phyloP scores from a whole-genome alignment of 495 filamentous ascomycete species.

The Xanthoparmelia taractica region DNA sequence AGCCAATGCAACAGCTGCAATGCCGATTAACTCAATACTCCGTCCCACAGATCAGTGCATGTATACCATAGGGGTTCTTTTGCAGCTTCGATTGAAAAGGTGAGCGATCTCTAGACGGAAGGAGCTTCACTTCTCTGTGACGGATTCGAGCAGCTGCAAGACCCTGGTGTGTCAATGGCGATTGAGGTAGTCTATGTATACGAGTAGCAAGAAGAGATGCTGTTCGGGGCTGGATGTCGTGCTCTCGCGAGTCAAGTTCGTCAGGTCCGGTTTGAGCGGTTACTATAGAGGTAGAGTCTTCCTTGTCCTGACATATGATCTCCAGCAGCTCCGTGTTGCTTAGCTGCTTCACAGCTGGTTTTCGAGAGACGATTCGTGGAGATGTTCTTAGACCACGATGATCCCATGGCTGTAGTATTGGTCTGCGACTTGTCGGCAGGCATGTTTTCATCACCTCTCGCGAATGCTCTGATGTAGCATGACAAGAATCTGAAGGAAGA shows the following conservation, averaged over 20 bases:
- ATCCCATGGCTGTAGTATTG: neutral
- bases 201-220: neutral
- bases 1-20: constrained; percentile 54
- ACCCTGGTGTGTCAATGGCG: constrained; percentile 20
- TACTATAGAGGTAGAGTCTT: neutral
- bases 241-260: neutral
- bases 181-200: constrained; percentile 15
- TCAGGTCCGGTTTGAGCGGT: neutral
- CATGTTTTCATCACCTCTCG: constrained; percentile 14
- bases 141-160: constrained; percentile 36
- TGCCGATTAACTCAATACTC: constrained; percentile 26
- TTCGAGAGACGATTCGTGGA: neutral
- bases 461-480: neutral
- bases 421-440: neutral
- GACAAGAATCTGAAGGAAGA: too few relatives aligned
- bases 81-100: constrained; percentile 44
- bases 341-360: constrained; percentile 7
- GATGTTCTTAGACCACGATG: constrained; percentile 1
- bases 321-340: constrained; percentile 15
- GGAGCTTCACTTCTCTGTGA: constrained; percentile 26
- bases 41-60: constrained; percentile 15
- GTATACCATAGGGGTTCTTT: constrained; percentile 54
- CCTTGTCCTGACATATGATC: neutral
- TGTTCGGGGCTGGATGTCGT: neutral
- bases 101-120: constrained; percentile 27